Evolutionary conservation across 768 basidiomycete genomes (phyloP).

Genomic region (Boletus insuetus): DNA sequence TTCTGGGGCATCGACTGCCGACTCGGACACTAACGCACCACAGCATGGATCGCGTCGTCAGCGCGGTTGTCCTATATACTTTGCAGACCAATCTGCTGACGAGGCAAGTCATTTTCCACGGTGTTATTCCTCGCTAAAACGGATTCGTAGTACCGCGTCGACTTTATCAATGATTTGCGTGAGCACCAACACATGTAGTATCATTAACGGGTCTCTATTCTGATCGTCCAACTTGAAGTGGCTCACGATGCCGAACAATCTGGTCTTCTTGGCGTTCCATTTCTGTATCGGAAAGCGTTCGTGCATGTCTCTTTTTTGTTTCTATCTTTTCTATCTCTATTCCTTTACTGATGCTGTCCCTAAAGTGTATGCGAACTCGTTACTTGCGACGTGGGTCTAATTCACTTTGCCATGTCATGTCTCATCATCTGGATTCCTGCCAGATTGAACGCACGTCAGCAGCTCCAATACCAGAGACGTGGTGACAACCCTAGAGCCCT

Average conservation of each 20-base stretch:
- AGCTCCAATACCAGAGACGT: too few relatives aligned
- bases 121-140: background rate
- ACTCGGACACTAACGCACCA: background rate
- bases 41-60: conserved; percentile 48
- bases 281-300: conserved; percentile 52
- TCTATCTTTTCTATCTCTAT: background rate
- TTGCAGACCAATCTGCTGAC: conserved; percentile 54
- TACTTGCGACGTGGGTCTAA: conserved; percentile 40
- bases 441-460: too few relatives aligned
- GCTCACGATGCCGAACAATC: conserved; percentile 44
- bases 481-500: too few relatives aligned
- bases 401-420: too few relatives aligned
- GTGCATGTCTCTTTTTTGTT: conserved; percentile 1
- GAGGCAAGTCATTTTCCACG: conserved; percentile 27
- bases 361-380: conserved; percentile 51
- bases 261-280: conserved; percentile 52
- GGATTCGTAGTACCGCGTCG: conserved; percentile 36
- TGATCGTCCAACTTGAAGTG: conserved; percentile 31
- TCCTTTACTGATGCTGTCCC: background rate
- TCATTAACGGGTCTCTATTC: background rate
- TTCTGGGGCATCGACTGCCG: too few relatives aligned
- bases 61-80: conserved; percentile 48
- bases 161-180: conserved; percentile 44
- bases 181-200: conserved; percentile 7
- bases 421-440: too few relatives aligned